Evolutionary conservation across 805 yeast genomes (phyloP).

Genomic region (Torulaspora franciscae): DNA sequence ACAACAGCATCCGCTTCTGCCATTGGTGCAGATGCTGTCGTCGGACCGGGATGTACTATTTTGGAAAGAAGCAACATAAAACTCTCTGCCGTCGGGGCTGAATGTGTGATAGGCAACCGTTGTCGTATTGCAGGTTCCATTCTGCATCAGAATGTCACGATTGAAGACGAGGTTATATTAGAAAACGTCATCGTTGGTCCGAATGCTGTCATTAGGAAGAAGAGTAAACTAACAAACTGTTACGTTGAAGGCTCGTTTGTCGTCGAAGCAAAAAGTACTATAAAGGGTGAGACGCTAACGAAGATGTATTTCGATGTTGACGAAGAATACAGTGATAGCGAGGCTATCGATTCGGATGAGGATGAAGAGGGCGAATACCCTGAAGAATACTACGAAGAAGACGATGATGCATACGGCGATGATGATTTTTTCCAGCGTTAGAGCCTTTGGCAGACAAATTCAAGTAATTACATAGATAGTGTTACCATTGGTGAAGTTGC

Average conservation of each 20-base stretch:
- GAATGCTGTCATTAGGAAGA: constrained; percentile 56
- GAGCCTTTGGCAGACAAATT: neutral
- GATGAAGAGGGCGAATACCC: constrained; percentile 36
- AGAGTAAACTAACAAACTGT: constrained; percentile 69
- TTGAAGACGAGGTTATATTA: constrained; percentile 68
- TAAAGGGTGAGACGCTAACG: constrained; percentile 57
- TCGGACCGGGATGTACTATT: constrained; percentile 61
- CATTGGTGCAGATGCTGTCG: constrained; percentile 80
- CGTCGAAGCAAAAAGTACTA: constrained; percentile 49
- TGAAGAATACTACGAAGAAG: constrained; percentile 41
- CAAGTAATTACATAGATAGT: neutral
- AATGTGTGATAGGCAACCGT: constrained; percentile 74
- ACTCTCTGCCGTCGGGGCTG: constrained; percentile 71
- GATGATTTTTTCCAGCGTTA: constrained; percentile 59
- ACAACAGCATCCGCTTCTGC: constrained; percentile 46
- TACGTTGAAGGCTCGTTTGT: constrained; percentile 76
- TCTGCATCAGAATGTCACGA: constrained; percentile 58
- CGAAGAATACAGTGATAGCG: constrained; percentile 25
- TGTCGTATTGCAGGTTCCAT: constrained; percentile 88
- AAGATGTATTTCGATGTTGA: constrained; percentile 31
- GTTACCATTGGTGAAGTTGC: no score
- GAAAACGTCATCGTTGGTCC: constrained; percentile 88
- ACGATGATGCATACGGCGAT: constrained; percentile 46
- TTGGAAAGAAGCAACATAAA: constrained; percentile 86
- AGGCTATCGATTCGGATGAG: constrained; percentile 33